These are phyloP conservation scores for Acer saccharum DNA, from an alignment of 345 rosid species.

Conservation along the genomic window DNA sequence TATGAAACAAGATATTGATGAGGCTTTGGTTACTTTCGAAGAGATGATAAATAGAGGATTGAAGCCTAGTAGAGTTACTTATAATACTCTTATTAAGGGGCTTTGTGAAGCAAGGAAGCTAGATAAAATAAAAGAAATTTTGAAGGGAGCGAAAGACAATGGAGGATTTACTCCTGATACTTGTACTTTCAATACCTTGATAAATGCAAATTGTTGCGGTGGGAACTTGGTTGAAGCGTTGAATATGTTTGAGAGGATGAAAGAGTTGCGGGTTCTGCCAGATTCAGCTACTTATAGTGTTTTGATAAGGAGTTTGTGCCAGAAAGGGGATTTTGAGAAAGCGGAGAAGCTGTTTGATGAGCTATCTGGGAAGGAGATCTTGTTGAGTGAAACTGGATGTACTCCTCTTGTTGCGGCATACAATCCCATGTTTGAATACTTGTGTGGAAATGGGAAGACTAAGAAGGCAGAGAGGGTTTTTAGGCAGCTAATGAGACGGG, in stretches of 20 bases:
- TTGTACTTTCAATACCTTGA: conserved; percentile 75
- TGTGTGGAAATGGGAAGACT: conserved; percentile 72
- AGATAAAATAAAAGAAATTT: conserved; percentile 56
- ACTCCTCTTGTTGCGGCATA: conserved; percentile 78
- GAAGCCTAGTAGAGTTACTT: conserved; percentile 63
- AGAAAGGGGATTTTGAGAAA: conserved; percentile 51
- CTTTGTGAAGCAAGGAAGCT: conserved; percentile 62
- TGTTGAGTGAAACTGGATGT: conserved; percentile 52
- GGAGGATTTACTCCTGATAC: conserved; percentile 63
- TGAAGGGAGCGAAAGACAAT: conserved; percentile 35
- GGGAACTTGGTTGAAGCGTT: conserved; percentile 66
- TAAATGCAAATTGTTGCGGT: conserved; percentile 59
- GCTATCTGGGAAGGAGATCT: conserved; percentile 48
- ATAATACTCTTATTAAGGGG: conserved; percentile 74
- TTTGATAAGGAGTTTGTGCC: conserved; percentile 64
- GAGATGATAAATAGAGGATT: conserved; percentile 56
- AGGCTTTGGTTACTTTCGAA: conserved; percentile 57
- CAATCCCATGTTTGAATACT: conserved; percentile 65
- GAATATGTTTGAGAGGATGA: conserved; percentile 58
- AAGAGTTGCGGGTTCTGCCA: conserved; percentile 43
- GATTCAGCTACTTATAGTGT: conserved; percentile 86
- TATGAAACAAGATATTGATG: conserved; percentile 62
- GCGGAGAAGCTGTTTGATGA: conserved; percentile 71
- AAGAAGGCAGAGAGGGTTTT: conserved; percentile 65
- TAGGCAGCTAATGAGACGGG: conserved; percentile 84